phyloP scores from a whole-genome alignment of 2,329 filamentous ascomycete species.

The Cladosporium halotolerans region DNA sequence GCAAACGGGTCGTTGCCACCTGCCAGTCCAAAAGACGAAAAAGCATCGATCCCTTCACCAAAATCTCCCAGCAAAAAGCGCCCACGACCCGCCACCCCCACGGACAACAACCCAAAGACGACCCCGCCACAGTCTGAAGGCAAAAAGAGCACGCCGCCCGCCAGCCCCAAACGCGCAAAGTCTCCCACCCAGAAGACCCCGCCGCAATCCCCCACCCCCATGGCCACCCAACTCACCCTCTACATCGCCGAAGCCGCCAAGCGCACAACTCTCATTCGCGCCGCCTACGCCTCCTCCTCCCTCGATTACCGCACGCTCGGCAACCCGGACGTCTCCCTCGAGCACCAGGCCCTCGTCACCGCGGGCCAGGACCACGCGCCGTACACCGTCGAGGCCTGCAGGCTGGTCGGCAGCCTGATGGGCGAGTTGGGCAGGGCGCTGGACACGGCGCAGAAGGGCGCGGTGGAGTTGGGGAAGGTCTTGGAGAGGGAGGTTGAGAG shows the following conservation, averaged over 20 bases:
- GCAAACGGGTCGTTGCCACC: background rate
- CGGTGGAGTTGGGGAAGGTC: background rate
- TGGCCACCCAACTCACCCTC: background rate
- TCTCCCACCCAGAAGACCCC: too few species aligned
- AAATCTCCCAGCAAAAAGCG: too few species aligned
- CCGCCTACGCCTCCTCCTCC: background rate
- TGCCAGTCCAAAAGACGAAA: background rate
- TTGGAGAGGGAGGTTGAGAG: background rate
- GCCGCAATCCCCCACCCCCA: too few species aligned
- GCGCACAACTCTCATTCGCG: background rate
- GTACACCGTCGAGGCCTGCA: background rate
- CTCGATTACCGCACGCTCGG: background rate
- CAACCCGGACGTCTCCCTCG: background rate
- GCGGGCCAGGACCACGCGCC: background rate
- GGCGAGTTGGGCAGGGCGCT: conserved; percentile 1
- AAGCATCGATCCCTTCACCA: too few species aligned
- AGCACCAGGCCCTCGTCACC: background rate
- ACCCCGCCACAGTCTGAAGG: too few species aligned
- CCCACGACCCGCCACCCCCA: too few species aligned
- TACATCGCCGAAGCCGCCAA: background rate
- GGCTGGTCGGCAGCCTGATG: background rate
- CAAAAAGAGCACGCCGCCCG: too few species aligned
- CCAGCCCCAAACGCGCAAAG: too few species aligned
- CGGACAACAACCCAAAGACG: too few species aligned
- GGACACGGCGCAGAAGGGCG: background rate